These are phyloP conservation scores for Aspergillus sp. DNA, from an alignment of 2,329 filamentous ascomycete genomes.

Conservation along the genomic window DNA sequence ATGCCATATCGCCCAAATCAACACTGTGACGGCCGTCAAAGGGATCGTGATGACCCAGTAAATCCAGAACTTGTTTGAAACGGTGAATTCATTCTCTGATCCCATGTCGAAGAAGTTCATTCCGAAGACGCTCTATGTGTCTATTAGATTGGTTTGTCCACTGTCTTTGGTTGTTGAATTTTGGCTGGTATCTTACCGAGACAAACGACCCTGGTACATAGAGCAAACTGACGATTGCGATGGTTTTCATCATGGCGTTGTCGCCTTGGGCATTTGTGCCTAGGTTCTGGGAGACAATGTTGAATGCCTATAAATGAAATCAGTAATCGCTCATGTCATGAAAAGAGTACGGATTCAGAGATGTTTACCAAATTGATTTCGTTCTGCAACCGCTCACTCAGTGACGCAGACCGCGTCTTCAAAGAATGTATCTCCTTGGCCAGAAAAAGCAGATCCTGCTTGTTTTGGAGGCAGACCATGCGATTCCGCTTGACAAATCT, in stretches of 20 bases:
- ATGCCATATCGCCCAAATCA: slow-evolving; percentile 18
- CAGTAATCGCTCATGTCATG: background rate
- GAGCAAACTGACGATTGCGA: slow-evolving; percentile 20
- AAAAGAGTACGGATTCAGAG: background rate
- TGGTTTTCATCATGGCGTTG: slow-evolving; percentile 24
- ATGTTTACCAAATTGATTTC: slow-evolving; percentile 26
- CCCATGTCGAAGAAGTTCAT: slow-evolving; percentile 29
- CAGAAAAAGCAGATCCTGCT: slow-evolving; percentile 12
- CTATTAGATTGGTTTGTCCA: background rate
- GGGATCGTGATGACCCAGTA: slow-evolving; percentile 27
- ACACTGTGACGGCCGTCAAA: slow-evolving; percentile 20
- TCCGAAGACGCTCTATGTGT: slow-evolving; percentile 25
- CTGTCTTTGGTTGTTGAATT: background rate
- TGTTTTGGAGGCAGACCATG: slow-evolving; percentile 1
- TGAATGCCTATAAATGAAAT: slow-evolving; percentile 19
- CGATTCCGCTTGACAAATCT: background rate
- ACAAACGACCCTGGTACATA: slow-evolving; percentile 26
- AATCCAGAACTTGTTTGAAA: slow-evolving; percentile 23
- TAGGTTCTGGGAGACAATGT: slow-evolving; percentile 26
- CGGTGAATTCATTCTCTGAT: slow-evolving; percentile 13
- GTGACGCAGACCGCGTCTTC: slow-evolving; percentile 18
- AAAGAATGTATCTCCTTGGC: slow-evolving; percentile 22
- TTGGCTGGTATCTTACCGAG: slow-evolving; percentile 14
- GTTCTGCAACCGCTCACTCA: slow-evolving; percentile 25
- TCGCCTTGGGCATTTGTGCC: slow-evolving; percentile 17